Conservation (phyloP, 1,284 basidiomycete species). For the Microbotryomycetes sp. region DNA sequence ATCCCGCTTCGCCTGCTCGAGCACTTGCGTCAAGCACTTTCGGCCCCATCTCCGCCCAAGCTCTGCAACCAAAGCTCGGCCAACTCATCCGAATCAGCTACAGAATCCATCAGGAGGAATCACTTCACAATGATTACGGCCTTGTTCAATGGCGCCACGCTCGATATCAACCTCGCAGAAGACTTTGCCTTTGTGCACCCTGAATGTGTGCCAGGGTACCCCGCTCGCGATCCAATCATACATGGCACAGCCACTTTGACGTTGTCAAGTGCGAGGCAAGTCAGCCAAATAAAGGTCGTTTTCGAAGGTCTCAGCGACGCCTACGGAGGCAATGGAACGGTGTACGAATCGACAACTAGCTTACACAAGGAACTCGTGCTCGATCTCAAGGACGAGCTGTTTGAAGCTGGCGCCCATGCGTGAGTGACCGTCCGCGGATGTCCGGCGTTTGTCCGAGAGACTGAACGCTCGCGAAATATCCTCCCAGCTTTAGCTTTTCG, state of each 20-base stretch:
- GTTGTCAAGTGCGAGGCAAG: conserved; percentile 5
- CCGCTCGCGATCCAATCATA: conserved; percentile 20
- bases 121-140: not conserved
- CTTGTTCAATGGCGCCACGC: not conserved
- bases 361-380: conserved; percentile 18
- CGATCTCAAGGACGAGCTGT: conserved; percentile 17
- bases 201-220: not conserved
- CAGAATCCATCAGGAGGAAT: too few species aligned
- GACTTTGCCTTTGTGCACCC: not conserved
- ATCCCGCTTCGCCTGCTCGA: too few species aligned
- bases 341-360: conserved; percentile 14
- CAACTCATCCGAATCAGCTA: too few species aligned
- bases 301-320: conserved; percentile 22
- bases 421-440: not conserved
- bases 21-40: too few species aligned
- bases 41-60: too few species aligned
- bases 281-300: conserved; percentile 16
- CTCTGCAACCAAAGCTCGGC: too few species aligned
- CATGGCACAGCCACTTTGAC: conserved; percentile 18
- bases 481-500: conserved; percentile 21
- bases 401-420: conserved; percentile 22
- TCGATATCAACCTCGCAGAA: not conserved
- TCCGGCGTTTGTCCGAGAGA: too few species aligned
- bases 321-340: conserved; percentile 3
- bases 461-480: too few species aligned